Conservation (phyloP, 495 filamentous ascomycete genomes). For the Tuber indicum region DNA sequence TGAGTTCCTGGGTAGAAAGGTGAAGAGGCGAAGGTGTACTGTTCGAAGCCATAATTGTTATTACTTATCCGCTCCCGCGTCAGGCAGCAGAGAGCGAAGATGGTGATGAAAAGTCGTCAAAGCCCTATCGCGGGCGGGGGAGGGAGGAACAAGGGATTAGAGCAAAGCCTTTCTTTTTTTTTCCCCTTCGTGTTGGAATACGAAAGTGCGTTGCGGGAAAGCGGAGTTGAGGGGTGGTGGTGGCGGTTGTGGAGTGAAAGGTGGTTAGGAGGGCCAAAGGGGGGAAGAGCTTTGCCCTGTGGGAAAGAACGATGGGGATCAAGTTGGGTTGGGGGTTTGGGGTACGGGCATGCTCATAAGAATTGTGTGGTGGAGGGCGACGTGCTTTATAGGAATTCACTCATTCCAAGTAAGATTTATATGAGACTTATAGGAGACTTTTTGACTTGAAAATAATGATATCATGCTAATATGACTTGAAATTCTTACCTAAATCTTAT, state of each 20-base stretch:
- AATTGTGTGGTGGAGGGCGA: not conserved
- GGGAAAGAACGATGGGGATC: not conserved
- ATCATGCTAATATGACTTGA: too few species aligned
- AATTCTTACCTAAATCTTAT: too few species aligned
- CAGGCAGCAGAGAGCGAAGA: not conserved
- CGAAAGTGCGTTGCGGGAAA: constrained; percentile 1
- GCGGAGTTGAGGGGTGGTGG: not conserved
- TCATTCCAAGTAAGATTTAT: too few species aligned
- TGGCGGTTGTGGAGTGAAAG: constrained; percentile 1
- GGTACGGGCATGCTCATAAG: not conserved
- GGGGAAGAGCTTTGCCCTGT: not conserved
- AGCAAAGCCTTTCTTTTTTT: not conserved
- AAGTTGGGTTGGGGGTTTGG: not conserved
- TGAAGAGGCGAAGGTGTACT: constrained; percentile 8
- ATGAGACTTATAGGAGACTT: too few species aligned
- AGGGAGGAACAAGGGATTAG: not conserved
- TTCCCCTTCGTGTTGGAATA: not conserved
- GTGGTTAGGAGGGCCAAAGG: not conserved
- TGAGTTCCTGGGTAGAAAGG: constrained; percentile 20
- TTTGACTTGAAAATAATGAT: too few species aligned
- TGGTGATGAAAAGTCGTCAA: not conserved
- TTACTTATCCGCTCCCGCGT: not conserved
- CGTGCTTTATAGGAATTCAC: too few species aligned
- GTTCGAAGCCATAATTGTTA: constrained; percentile 22
- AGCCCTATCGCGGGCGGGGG: not conserved